Evolutionary conservation across 352 stramenopile genomes (phyloP).

Genomic region (Pythium pectinolyticum): DNA sequence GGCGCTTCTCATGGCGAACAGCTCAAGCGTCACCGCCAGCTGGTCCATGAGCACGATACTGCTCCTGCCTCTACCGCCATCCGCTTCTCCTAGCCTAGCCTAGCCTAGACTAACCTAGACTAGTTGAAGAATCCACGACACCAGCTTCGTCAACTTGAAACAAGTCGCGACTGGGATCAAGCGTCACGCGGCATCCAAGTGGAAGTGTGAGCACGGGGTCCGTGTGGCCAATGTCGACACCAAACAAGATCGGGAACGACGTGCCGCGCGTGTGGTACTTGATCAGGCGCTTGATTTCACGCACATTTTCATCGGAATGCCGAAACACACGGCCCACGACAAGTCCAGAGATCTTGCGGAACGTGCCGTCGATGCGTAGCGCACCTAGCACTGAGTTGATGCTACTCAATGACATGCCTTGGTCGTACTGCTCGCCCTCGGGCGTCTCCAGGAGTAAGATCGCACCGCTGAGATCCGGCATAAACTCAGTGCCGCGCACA

Average conservation of each 20-base stretch:
- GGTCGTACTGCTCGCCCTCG: conserved; percentile 47
- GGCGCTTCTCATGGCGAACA: too few relatives aligned
- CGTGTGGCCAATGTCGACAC: conserved; percentile 55
- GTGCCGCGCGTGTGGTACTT: conserved; percentile 50
- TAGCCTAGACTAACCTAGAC: too few relatives aligned
- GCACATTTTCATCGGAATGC: conserved; percentile 37
- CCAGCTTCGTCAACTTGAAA: conserved; percentile 38
- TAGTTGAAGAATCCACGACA: conserved; percentile 19
- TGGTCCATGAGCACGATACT: too few relatives aligned
- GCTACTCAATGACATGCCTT: conserved; percentile 46
- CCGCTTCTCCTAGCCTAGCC: too few relatives aligned
- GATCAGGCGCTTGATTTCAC: conserved; percentile 48
- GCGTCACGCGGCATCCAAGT: conserved; percentile 38
- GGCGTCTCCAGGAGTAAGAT: conserved; percentile 61
- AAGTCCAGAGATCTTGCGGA: conserved; percentile 47
- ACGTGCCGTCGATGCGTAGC: conserved; percentile 49
- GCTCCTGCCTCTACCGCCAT: too few relatives aligned
- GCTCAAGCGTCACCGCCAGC: too few relatives aligned
- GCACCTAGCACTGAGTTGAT: conserved; percentile 51
- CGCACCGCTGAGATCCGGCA: conserved; percentile 38
- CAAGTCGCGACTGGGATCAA: conserved; percentile 37
- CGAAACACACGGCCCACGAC: conserved; percentile 54
- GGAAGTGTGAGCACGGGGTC: conserved; percentile 59
- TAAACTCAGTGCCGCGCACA: conserved; percentile 47
- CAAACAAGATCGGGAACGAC: conserved; percentile 60